Base-by-base conservation (phyloP, 129 eudicot genomes). In the Tagetes patula region DNA sequence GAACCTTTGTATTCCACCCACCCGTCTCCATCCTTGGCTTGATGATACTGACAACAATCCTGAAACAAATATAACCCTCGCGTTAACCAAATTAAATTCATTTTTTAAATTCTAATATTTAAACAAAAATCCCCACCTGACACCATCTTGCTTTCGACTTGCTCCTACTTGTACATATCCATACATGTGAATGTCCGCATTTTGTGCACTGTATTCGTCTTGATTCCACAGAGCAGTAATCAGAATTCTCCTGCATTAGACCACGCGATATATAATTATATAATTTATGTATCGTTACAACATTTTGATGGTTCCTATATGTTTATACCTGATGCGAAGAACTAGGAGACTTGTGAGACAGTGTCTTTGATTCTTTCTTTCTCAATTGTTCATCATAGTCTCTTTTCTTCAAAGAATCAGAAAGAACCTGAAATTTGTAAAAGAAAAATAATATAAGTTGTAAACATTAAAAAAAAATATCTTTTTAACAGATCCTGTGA, bases 91-190 rank as follows among this genome's bases (percentile, higher is more conserved):
- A 46, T 3, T n/a, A n/a, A 41, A 41, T 47, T 34, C 1, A 33
- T 50, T 49, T n/a, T 13, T 6, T 6, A 14, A 8, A 9, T 34
- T 30, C 12, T 4, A 1, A 27, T 48, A 49, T 71, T 50, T 8
- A 55, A 72, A 55, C 6, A 50, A 30, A 32, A 54, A 43, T 3
- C 79, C 68, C 40, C 32, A 95, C 99, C 99, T 90, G 99, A 80
- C 99, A 95, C 99, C 97, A 95, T 86, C 99, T 85, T 40, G 99
- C 99, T 79, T 90, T 91, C 48, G 89, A 87, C 81, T 95, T 95
- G 4, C 84, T 75, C 84, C 96, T 89, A 76, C 81, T 95, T 39
- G 99, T 95, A 78, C 99, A 90, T 82, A 91, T 86, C 99, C 99
- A 95, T 54, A 90, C 60, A 85, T 95, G 99, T 45, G 97, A 88